Base-by-base conservation (phyloP, 345 rosid genomes). In the Pelargonium nanum region DNA sequence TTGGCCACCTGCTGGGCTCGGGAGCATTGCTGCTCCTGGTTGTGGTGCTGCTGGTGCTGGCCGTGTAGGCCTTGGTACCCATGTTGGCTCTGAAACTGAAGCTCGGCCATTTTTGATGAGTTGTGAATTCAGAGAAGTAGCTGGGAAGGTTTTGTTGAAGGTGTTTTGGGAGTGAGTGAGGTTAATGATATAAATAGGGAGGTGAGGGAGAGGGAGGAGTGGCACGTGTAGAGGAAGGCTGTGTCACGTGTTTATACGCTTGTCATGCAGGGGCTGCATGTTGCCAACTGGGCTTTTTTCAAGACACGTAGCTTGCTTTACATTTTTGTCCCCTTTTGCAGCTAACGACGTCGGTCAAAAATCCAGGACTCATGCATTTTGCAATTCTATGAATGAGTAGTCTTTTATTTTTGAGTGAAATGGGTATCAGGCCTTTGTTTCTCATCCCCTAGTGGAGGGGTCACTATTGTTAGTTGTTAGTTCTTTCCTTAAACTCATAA, bases 1-100 rank as follows among this genome's bases (percentile, higher is more conserved):
- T 85, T 91, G 62, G 86, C 92, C 8, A 86, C 65, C 82, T 86
- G 83, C 57, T 78, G 75, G 62, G 86, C 59, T 58, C 63, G 70
- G 6, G 86, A 76, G 26, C 74, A 59, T 22, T 62, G 79, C 52
- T 68, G 66, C 52, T 50, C 70, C 4, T 63, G 68, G 13, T 40
- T 6, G 48, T 6, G 64, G 54, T 48, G 71, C 2, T 63, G 67
- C 16, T 64, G 64, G 0, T 59, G 52, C 9, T 22, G 62, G 1
- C 9, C 57, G 12, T 53, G 24, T 6, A 24, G 66, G 54, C 21
- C 26, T 24, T 19, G 22, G 50, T 16, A 8, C 24, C 55, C 22
- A 55, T 21, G 56, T 19, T 63, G 40, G 22, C 6, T 20, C 9
- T 13, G 44, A 32, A 17, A 57, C 24, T 53, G 72, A 32, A 48